Evolutionary conservation across 164 flowering plant species (phyloP).

Genomic region (Annona cherimola): DNA sequence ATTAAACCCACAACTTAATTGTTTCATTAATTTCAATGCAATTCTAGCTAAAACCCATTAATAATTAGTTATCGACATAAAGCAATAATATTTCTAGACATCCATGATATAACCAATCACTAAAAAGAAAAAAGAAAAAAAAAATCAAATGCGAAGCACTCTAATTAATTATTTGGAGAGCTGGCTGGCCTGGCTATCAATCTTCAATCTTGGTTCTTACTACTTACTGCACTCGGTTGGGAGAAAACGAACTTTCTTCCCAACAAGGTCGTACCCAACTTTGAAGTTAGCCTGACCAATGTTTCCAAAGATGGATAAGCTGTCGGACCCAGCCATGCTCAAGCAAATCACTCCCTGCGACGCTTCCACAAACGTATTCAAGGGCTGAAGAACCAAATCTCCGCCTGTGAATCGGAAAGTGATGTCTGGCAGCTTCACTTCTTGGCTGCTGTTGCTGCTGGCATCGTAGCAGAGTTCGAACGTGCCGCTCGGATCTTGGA

Average conservation of each 20-base stretch:
- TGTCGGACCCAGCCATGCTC: slow-evolving; percentile 3
- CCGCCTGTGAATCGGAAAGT: slow-evolving; percentile 33
- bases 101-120: too few species aligned
- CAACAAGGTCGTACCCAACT: slow-evolving; percentile 25
- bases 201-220: too few species aligned
- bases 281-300: slow-evolving; percentile 24
- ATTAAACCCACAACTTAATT: too few species aligned
- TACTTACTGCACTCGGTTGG: slow-evolving; percentile 22
- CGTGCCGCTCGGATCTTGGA: neutral
- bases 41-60: too few species aligned
- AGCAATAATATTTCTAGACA: too few species aligned
- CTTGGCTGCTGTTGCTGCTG: too few species aligned
- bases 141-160: neutral
- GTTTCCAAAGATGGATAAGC: slow-evolving; percentile 21
- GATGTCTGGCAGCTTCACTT: slow-evolving; percentile 14
- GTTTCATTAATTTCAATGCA: too few species aligned
- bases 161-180: too few species aligned
- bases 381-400: slow-evolving; percentile 14
- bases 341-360: slow-evolving; percentile 17
- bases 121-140: neutral
- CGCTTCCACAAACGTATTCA: slow-evolving; percentile 19
- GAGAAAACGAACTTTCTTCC: slow-evolving; percentile 22
- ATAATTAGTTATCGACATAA: too few species aligned
- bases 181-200: too few species aligned
- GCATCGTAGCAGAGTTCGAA: slow-evolving; percentile 17